Evolutionary conservation across 257 asterid species (phyloP), one percentile per base, ranked within the genome.

Genomic region (Gentiana straminea): DNA sequence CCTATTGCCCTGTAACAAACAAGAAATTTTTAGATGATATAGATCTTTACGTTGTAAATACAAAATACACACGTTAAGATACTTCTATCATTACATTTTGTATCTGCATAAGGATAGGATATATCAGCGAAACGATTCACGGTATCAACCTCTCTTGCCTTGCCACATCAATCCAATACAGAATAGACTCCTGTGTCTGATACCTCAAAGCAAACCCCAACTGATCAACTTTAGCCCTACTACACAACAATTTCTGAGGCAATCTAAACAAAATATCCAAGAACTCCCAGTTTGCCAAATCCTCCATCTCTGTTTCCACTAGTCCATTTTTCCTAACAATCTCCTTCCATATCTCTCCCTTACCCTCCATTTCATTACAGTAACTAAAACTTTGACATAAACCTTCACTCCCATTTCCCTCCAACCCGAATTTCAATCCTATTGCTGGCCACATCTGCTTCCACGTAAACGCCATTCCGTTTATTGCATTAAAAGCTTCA

Each of bases 101-200:
- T 24, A 24, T 24, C 24, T 24, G 24, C 24, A 24, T 24, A 24
- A 24, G 24, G 24, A 24, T 24, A 24, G 24, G 24, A 24, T 24
- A 24, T 0, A 24, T 24, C 24, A 24, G 24, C 24, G 24, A 24
- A 24, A 24, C 24, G 24, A 24, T 33, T 64, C 57, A 79, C 10
- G 97, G 97, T 41, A 89, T 79, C 3, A 75, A 60, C 51, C 70
- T 89, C 67, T 83, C 91, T 12, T 77, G 50, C 73, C 78, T 76
- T 95, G 85, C 85, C 4, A 62, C 72, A 63, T 81, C 95, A 50
- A 89, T 83, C 95, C 94, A 89, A 58, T 83, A 70, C 39, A 64
- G 48, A 3, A 89, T 81, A 7, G 97, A 83, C 64, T 89, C 94
- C 83, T 85, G 65, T 34, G 77, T 77, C 43, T 69, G 72, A 49